Conservation (phyloP, 805 yeast genomes). For the Pachysolen tannophilus region DNA sequence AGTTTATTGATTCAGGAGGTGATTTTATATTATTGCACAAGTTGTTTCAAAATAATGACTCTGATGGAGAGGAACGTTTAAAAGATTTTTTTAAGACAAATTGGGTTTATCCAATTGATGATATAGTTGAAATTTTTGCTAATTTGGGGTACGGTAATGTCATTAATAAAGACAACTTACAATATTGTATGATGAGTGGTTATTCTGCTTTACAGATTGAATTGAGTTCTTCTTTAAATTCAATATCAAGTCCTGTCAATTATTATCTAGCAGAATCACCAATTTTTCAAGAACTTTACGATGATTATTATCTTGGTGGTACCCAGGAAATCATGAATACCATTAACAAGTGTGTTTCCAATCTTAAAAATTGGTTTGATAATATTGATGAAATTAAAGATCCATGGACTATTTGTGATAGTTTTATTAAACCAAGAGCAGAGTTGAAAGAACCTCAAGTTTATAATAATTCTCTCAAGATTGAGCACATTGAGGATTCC, state of each 20-base stretch:
- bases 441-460: conserved; percentile 3
- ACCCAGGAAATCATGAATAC: conserved; percentile 36
- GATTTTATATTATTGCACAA: conserved; percentile 44
- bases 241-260: not conserved
- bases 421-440: conserved; percentile 9
- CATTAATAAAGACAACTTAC: conserved; percentile 24
- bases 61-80: conserved; percentile 7
- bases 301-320: conserved; percentile 46
- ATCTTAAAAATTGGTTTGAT: conserved; percentile 33
- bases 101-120: conserved; percentile 38
- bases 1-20: conserved; percentile 53
- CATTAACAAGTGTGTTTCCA: conserved; percentile 27
- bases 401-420: conserved; percentile 29
- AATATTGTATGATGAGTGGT: conserved; percentile 49
- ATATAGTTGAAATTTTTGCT: conserved; percentile 31
- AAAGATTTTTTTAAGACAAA: conserved; percentile 18
- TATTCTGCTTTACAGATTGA: conserved; percentile 43
- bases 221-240: conserved; percentile 13
- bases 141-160: conserved; percentile 27
- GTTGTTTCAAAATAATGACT: conserved; percentile 24
- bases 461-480: conserved; percentile 2
- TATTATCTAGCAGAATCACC: conserved; percentile 29
- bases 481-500: conserved; percentile 1
- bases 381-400: conserved; percentile 14
- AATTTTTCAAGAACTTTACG: conserved; percentile 30